Base-by-base conservation (phyloP, 257 asterid species). In the Rehmannia glutinosa region DNA sequence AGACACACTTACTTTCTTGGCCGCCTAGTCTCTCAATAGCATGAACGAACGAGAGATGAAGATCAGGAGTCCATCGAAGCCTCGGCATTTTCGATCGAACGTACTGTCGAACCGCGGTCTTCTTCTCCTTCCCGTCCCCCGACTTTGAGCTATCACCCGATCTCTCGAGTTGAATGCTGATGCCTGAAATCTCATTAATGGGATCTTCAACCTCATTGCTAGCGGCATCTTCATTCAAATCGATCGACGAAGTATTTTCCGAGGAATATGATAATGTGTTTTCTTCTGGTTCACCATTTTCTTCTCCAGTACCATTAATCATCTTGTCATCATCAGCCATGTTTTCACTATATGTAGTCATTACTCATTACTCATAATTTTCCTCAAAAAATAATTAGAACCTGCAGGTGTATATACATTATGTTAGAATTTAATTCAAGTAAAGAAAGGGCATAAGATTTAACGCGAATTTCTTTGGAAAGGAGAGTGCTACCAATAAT, bases 51-150 rank as follows among this genome's bases (percentile, higher is more conserved):
- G 97, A 83, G 76, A 78, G 84, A 73, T 90, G 99, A 3, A 91
- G 97, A 1, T 91, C 93, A 0, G 95, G 90, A 43, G 99, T 94
- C 99, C 99, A 94, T 35, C 95, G 78, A 11, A 94, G 93, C 84
- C 99, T 78, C 0, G 99, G 99, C 81, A 82, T 68, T 74, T 86
- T 91, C 12, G 99, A 91, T 51, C 99, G 77, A 33, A 88, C 78
- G 20, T 94, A 94, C 8, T 73, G 91, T 1, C 99, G 80, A 47
- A 88, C 90, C 0, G 69, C 58, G 33, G 63, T 73, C 82, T 79
- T 81, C 70, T 70, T 80, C 24, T 67, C 74, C 57, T 69, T 72
- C 39, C 77, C 77, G 24, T 77, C 80, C 0, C 46, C 75, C 0
- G 73, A 69, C 13, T 62, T 72, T 5, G 79, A 71, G 36, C 71